Evolutionary conservation across 2,329 filamentous ascomycete species (phyloP), one percentile per base, ranked within the genome.

Genomic region (Gaeumannomyces tritici): DNA sequence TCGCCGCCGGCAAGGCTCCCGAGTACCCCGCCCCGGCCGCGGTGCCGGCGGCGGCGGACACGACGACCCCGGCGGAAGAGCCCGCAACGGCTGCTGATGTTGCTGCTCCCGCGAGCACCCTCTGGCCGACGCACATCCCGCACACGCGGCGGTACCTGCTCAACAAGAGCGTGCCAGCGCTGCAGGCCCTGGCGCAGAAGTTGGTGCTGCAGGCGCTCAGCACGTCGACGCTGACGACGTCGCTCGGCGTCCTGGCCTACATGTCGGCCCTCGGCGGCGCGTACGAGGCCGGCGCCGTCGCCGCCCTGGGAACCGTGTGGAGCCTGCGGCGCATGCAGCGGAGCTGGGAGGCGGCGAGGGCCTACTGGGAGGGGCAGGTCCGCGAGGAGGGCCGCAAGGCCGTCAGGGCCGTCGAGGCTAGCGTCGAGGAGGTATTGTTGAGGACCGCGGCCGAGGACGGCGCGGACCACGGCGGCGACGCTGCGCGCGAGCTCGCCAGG

Each of bases 121-220:
- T 81, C 29, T 96, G 90, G 91, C 90, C 88, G 1, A 82, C 84
- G 2, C 85, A 91, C 63, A 93, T 97, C 64, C 79, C 88, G 18
- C 80, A 83, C 29, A 87, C 88, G 9, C 85, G 92, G n/a, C 77
- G 81, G 47, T 85, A 86, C 66, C 81, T 92, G 2, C 80, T 86
- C 55, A 75, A 80, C n/a, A 80, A 84, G 64, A 90, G 87, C 0
- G 81, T 92, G 2, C 87, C 88, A 2, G 84, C 86, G 1, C 77
- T 93, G 4, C 89, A 91, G 69, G 85, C 88, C 1, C 77, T 91
- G 0, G 88, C 89, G 1, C 89, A 93, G 73, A 84, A 81, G 63
- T 83, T 93, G 2, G 86, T 96, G 5, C 72, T 96, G 5, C 87
- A 92, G 69, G 89, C 90, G 0, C 76, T 91, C 0, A 88, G 86